phyloP scores from a whole-genome alignment of 2,329 filamentous ascomycete genomes.

The Aspergillus sp. region DNA sequence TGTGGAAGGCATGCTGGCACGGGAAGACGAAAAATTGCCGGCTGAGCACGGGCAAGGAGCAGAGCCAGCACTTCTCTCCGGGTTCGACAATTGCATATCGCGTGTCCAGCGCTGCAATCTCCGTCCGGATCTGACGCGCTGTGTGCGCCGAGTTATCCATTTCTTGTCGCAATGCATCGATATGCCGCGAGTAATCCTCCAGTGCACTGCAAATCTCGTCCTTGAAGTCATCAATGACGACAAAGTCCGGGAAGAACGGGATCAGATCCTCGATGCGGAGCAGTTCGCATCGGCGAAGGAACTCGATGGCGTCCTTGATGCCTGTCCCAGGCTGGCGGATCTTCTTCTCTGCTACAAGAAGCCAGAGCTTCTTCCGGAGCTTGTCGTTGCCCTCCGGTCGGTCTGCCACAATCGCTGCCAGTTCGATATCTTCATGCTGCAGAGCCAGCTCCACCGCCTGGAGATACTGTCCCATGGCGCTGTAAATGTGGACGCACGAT shows the following conservation, averaged over 20 bases:
- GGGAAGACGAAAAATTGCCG: slow-evolving; percentile 98
- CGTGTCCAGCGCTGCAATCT: slow-evolving; percentile 81
- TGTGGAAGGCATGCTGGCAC: slow-evolving; percentile 97
- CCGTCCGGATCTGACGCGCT: slow-evolving; percentile 83
- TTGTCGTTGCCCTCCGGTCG: slow-evolving; percentile 73
- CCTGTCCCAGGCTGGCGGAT: slow-evolving; percentile 77
- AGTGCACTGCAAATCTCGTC: slow-evolving; percentile 94
- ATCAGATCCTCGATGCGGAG: slow-evolving; percentile 95
- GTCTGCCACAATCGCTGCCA: slow-evolving; percentile 87
- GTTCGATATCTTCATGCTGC: slow-evolving; percentile 83
- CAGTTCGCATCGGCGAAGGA: slow-evolving; percentile 86
- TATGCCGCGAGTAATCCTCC: slow-evolving; percentile 89
- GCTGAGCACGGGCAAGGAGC: slow-evolving; percentile 79
- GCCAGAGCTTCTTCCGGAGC: slow-evolving; percentile 91
- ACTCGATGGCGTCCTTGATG: slow-evolving; percentile 92
- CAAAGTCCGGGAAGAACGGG: slow-evolving; percentile 97
- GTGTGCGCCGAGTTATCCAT: slow-evolving; percentile 95
- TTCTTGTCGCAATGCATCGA: slow-evolving; percentile 82
- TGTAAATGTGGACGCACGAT: slow-evolving; percentile 96
- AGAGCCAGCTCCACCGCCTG: slow-evolving; percentile 92
- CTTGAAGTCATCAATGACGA: slow-evolving; percentile 98
- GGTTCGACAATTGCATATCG: slow-evolving; percentile 96
- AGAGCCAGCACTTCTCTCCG: slow-evolving; percentile 90
- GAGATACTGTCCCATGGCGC: slow-evolving; percentile 89
- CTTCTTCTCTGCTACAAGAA: slow-evolving; percentile 91